Percentiles rank a stretch among this genome's conserved stretches.
These are phyloP conservation scores for Acorus calamus DNA, from an alignment of 106 monocot genomes.

Conservation along the genomic window DNA sequence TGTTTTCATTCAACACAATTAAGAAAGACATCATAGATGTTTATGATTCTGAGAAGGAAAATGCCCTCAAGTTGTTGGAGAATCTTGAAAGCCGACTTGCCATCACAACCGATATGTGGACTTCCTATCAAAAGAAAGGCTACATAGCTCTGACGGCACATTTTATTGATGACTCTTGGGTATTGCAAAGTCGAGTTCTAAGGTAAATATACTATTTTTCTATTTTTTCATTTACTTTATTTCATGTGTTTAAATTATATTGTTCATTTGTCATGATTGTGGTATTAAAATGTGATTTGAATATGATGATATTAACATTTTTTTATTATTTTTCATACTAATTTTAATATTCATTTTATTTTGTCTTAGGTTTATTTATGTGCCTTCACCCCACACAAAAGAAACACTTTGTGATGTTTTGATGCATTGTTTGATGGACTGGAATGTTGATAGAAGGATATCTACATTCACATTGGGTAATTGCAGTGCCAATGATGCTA, in stretches of 20 bases:
- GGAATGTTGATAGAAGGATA: constrained; percentile 19
- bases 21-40: not conserved
- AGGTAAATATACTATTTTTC: constrained; percentile 12
- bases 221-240: not conserved
- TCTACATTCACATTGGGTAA: constrained; percentile 8
- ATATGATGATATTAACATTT: not conserved
- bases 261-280: too few species aligned
- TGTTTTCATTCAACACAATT: not conserved
- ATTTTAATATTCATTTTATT: not conserved
- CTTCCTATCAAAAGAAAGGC: constrained; percentile 1
- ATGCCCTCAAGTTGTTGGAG: not conserved
- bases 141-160: not conserved
- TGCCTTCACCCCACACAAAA: constrained; percentile 8
- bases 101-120: constrained; percentile 2
- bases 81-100: not conserved
- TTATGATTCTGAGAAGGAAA: not conserved
- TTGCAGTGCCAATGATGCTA: constrained; percentile 1
- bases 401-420: constrained; percentile 5
- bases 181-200: constrained; percentile 4
- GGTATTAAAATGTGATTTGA: not conserved
- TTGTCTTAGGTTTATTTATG: constrained; percentile 10
- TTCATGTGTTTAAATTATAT: too few species aligned
- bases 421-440: constrained; percentile 4
- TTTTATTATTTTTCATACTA: not conserved
- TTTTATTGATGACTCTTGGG: not conserved